Percentiles rank a stretch among this genome's conserved stretches.
Conservation (phyloP, 768 basidiomycete species). For the Tylopilus vinaceipallidus region DNA sequence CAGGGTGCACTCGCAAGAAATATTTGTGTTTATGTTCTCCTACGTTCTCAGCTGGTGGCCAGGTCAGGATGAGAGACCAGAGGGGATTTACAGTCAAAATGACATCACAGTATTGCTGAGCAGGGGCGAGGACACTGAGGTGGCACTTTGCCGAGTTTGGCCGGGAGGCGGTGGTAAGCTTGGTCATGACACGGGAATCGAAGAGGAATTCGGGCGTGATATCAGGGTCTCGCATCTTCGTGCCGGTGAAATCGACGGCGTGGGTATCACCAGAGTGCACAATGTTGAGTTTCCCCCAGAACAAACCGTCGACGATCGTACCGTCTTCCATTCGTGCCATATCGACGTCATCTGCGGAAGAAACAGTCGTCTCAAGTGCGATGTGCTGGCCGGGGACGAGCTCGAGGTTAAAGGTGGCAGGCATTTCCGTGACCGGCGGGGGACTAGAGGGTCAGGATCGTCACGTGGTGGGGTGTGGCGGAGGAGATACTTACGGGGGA, state of each 20-base stretch:
- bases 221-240: constrained; percentile 63
- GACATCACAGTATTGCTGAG: constrained; percentile 78
- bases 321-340: constrained; percentile 93
- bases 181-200: constrained; percentile 75
- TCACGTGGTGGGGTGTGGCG: constrained; percentile 12
- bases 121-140: constrained; percentile 69
- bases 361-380: constrained; percentile 74
- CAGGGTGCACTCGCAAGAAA: constrained; percentile 79
- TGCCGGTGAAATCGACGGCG: constrained; percentile 80
- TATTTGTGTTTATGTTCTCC: constrained; percentile 76
- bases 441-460: constrained; percentile 34
- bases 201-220: constrained; percentile 68
- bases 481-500: constrained; percentile 45
- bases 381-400: constrained; percentile 76
- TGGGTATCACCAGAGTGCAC: constrained; percentile 77
- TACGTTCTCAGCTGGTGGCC: constrained; percentile 73
- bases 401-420: constrained; percentile 80
- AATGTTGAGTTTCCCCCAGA: constrained; percentile 87
- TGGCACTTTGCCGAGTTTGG: constrained; percentile 76
- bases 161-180: constrained; percentile 71
- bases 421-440: constrained; percentile 83
- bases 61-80: constrained; percentile 75
- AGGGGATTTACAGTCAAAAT: constrained; percentile 65
- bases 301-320: constrained; percentile 78
- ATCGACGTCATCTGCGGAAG: constrained; percentile 78